phyloP scores from a whole-genome alignment of 192 early-diverging fungal genomes.

The Dispira simplex region DNA sequence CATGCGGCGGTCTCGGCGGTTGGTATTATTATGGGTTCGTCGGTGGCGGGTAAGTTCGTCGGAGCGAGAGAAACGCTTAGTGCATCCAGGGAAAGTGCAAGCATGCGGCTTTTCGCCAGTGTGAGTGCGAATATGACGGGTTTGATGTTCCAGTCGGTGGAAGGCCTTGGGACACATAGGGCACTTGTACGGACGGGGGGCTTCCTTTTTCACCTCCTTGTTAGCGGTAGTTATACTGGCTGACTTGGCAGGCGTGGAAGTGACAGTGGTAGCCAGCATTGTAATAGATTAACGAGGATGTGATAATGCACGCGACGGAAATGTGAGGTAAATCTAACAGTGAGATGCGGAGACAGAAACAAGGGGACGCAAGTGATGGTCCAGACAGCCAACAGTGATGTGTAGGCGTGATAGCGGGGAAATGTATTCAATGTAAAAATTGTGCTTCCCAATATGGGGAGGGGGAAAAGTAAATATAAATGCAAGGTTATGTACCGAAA shows the following conservation, averaged over 20 bases:
- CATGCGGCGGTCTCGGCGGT: constrained; percentile 8
- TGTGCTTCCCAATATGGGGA: neutral
- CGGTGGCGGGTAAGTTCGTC: constrained; percentile 66
- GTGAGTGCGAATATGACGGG: constrained; percentile 67
- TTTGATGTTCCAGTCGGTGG: constrained; percentile 63
- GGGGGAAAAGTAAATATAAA: neutral
- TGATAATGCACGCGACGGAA: neutral
- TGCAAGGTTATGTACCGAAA: neutral
- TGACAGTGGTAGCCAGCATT: neutral
- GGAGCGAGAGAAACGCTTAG: constrained; percentile 60
- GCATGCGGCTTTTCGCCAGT: constrained; percentile 74
- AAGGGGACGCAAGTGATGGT: neutral
- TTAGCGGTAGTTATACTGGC: neutral
- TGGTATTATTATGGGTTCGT: constrained; percentile 37
- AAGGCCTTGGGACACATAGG: constrained; percentile 59
- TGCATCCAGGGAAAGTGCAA: constrained; percentile 61
- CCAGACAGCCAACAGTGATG: neutral
- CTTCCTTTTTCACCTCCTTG: neutral
- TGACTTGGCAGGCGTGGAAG: neutral
- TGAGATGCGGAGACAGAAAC: neutral
- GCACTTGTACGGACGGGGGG: constrained; percentile 52
- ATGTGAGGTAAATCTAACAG: neutral
- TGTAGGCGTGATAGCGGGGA: neutral
- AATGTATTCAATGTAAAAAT: neutral
- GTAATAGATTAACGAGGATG: neutral